Percentiles rank a stretch among this genome's conserved stretches.
Conservation (phyloP, 805 yeast species). For the Wickerhamomyces silvicola region DNA sequence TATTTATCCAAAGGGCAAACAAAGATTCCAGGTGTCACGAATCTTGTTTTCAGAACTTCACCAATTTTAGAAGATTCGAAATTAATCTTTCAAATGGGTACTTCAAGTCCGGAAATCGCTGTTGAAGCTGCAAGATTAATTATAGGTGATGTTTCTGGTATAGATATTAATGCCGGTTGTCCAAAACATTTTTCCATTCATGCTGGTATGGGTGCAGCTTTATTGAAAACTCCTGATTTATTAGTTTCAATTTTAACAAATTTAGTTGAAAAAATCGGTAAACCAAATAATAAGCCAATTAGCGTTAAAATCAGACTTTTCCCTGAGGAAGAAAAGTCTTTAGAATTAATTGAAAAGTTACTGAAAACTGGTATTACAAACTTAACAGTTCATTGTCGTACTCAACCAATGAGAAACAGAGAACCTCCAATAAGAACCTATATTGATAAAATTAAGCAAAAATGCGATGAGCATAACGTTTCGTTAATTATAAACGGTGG, state of each 20-base stretch:
- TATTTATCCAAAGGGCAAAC: conserved; percentile 39
- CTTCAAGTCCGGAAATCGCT: conserved; percentile 77
- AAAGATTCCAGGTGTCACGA: conserved; percentile 40
- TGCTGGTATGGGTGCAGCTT: conserved; percentile 97
- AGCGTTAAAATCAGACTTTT: conserved; percentile 85
- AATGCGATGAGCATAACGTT: conserved; percentile 57
- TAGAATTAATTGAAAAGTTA: conserved; percentile 49
- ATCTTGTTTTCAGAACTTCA: conserved; percentile 67
- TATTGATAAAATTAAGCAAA: conserved; percentile 50
- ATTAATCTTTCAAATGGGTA: conserved; percentile 86
- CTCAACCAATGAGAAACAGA: conserved; percentile 81
- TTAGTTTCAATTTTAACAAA: conserved; percentile 61
- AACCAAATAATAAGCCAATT: conserved; percentile 69
- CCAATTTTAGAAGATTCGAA: conserved; percentile 56
- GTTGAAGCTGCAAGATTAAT: conserved; percentile 81
- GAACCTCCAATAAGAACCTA: conserved; percentile 74
- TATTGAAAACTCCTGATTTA: conserved; percentile 73
- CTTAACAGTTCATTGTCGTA: conserved; percentile 88
- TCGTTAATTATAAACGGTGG: conserved; percentile 82
- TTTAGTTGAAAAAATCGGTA: conserved; percentile 76
- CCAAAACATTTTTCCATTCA: conserved; percentile 95
- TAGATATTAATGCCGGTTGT: conserved; percentile 94
- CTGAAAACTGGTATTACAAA: conserved; percentile 77
- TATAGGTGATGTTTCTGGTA: conserved; percentile 82
- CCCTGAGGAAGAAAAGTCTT: conserved; percentile 54